phyloP scores from a whole-genome alignment of 148 eudicot species.

The Rhododendron ferrugineum region DNA sequence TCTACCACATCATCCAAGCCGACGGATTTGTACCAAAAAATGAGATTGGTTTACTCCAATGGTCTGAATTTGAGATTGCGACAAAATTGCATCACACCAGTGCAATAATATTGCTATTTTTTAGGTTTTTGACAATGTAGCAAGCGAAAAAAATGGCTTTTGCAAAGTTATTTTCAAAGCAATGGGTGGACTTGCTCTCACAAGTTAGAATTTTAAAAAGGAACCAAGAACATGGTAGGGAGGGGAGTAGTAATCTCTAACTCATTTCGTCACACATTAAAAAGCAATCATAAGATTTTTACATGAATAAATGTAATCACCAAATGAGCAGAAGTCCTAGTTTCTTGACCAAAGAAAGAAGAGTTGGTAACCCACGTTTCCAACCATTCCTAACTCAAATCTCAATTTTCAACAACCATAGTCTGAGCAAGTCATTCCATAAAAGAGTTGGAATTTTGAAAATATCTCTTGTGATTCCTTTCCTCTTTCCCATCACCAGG shows the following conservation, averaged over 20 bases:
- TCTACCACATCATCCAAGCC: no score
- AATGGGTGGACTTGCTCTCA: neutral
- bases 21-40: no score
- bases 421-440: neutral
- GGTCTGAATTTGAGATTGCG: neutral
- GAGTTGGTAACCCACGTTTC: neutral
- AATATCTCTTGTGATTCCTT: neutral
- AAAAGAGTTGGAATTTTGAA: neutral
- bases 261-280: no score
- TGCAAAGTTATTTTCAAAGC: neutral
- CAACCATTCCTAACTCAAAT: neutral
- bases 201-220: neutral
- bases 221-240: neutral
- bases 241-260: neutral
- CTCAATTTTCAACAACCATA: neutral
- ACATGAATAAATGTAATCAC: neutral
- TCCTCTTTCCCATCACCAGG: constrained; percentile 7
- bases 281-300: neutral
- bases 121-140: neutral
- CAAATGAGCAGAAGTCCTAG: neutral
- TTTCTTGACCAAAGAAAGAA: neutral
- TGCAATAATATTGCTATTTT: neutral
- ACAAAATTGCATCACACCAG: neutral
- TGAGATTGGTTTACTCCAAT: neutral
- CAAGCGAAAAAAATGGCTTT: neutral